These are phyloP conservation scores for Pseudocercospora eumusae DNA, from an alignment of 2,329 filamentous ascomycete genomes.

Conservation along the genomic window DNA sequence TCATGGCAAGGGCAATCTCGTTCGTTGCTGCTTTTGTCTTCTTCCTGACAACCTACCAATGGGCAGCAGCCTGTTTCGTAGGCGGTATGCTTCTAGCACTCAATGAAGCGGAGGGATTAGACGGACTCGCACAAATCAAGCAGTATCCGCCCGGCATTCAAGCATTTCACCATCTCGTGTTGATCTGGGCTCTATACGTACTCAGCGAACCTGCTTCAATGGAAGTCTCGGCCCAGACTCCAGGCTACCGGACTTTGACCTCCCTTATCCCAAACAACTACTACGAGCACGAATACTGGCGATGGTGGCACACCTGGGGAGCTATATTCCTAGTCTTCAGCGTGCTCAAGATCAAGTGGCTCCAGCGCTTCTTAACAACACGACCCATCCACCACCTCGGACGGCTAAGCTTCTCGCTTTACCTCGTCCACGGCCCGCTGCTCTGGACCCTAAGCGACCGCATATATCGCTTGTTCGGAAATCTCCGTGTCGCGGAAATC, in stretches of 20 bases:
- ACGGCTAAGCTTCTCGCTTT: slow-evolving; percentile 62
- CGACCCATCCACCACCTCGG: slow-evolving; percentile 59
- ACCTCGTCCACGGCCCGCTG: slow-evolving; percentile 62
- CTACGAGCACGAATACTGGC: slow-evolving; percentile 40
- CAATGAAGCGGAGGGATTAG: slow-evolving; percentile 18
- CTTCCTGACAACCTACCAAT: slow-evolving; percentile 21
- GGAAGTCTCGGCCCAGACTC: slow-evolving; percentile 49
- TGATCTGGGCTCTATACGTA: slow-evolving; percentile 25
- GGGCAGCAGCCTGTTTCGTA: slow-evolving; percentile 26
- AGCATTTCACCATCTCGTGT: slow-evolving; percentile 13
- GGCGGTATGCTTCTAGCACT: slow-evolving; percentile 26
- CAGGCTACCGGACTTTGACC: slow-evolving; percentile 59
- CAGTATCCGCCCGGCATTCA: not conserved
- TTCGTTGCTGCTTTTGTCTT: slow-evolving; percentile 10
- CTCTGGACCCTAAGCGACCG: slow-evolving; percentile 58
- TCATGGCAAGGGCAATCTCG: slow-evolving; percentile 13
- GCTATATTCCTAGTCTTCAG: slow-evolving; percentile 56
- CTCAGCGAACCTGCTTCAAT: slow-evolving; percentile 27
- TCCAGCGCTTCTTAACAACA: slow-evolving; percentile 56
- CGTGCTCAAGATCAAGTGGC: slow-evolving; percentile 48
- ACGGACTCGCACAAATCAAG: slow-evolving; percentile 2
- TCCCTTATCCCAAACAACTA: slow-evolving; percentile 45
- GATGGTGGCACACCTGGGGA: slow-evolving; percentile 60
- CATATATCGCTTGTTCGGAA: slow-evolving; percentile 54
- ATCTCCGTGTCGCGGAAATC: slow-evolving; percentile 15